Evolutionary conservation across 2,329 filamentous ascomycete species (phyloP).

Genomic region (Colletotrichum salicis): DNA sequence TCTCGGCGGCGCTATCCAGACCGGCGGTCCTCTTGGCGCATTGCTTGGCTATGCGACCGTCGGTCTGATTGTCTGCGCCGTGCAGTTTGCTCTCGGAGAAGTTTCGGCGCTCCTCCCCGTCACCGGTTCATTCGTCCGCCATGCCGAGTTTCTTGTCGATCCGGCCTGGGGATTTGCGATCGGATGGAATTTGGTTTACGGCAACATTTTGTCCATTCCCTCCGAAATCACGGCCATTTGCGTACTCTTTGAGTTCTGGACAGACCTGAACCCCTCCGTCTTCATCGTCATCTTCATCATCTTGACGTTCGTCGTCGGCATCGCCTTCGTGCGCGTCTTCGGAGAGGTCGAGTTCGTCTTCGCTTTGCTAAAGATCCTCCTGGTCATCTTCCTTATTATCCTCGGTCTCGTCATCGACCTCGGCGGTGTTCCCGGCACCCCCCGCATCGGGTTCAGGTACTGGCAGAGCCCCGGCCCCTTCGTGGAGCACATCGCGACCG

Average conservation of each 20-base stretch:
- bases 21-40: conserved; percentile 59
- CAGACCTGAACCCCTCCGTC: conserved; percentile 36
- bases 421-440: conserved; percentile 38
- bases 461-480: conserved; percentile 57
- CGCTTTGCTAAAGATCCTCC: conserved; percentile 63
- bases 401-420: conserved; percentile 61
- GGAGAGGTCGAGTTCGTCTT: conserved; percentile 70
- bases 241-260: conserved; percentile 41
- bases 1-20: conserved; percentile 63
- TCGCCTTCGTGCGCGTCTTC: conserved; percentile 47
- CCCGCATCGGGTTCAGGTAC: conserved; percentile 39
- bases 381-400: conserved; percentile 70
- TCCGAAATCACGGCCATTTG: conserved; percentile 41
- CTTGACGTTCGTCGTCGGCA: conserved; percentile 37
- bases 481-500: conserved; percentile 66
- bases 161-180: conserved; percentile 67
- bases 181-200: conserved; percentile 70
- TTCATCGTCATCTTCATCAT: conserved; percentile 39
- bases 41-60: conserved; percentile 66
- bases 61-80: conserved; percentile 66
- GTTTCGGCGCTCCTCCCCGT: conserved; percentile 69
- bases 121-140: conserved; percentile 71
- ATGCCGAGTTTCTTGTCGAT: conserved; percentile 70
- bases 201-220: conserved; percentile 50
- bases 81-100: conserved; percentile 70